Evolutionary conservation across 805 yeast species (phyloP).

Genomic region (Priceomyces medius): DNA sequence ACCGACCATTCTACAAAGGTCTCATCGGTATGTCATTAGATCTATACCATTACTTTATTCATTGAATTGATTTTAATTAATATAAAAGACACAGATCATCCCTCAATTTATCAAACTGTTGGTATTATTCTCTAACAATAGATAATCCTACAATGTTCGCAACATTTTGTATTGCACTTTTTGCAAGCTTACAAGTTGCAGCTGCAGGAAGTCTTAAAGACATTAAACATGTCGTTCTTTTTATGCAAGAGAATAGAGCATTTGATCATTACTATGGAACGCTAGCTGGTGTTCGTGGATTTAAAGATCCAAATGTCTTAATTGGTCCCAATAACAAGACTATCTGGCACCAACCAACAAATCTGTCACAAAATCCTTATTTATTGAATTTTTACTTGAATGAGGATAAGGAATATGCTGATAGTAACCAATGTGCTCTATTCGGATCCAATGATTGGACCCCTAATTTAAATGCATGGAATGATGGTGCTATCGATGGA

Average conservation of each 20-base stretch:
- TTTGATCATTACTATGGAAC: slow-evolving; percentile 6
- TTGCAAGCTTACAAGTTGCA: neutral
- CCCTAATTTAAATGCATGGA: slow-evolving; percentile 6
- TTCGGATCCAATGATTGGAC: slow-evolving; percentile 7
- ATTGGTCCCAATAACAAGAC: neutral
- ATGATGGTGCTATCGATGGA: slow-evolving; percentile 5
- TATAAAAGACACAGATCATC: too few relatives aligned
- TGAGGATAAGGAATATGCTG: slow-evolving; percentile 3
- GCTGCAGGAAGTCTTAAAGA: slow-evolving; percentile 2
- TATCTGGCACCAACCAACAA: slow-evolving; percentile 4
- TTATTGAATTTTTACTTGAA: slow-evolving; percentile 4
- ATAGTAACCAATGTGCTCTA: slow-evolving; percentile 3
- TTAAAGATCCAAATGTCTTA: slow-evolving; percentile 4
- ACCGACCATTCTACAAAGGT: too few relatives aligned
- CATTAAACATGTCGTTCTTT: slow-evolving; percentile 5
- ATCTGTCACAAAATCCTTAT: neutral
- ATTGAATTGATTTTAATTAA: too few relatives aligned
- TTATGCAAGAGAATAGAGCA: slow-evolving; percentile 7
- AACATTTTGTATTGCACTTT: neutral
- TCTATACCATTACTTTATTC: too few relatives aligned
- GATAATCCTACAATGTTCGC: neutral
- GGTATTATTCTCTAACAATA: too few relatives aligned
- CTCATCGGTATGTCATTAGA: too few relatives aligned
- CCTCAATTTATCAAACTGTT: too few relatives aligned
- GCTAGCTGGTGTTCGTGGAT: slow-evolving; percentile 6